Conservation (phyloP, 23 red algal genomes). For the Cyanidiococcus yangmingshanensis region DNA sequence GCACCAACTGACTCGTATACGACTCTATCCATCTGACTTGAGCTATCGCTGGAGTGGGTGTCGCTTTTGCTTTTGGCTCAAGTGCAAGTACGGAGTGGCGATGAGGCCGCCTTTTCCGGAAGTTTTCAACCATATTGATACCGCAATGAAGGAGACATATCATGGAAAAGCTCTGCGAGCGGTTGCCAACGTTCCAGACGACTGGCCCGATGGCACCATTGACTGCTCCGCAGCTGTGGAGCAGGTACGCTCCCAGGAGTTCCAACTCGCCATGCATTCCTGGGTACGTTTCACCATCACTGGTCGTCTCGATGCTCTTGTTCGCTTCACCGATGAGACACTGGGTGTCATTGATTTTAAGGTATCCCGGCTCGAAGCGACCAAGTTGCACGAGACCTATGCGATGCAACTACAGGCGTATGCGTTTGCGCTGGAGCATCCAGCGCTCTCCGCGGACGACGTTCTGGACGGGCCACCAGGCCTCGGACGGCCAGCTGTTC, state of each 20-base stretch:
- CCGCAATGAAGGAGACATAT: background rate
- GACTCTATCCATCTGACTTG: constrained; percentile 2
- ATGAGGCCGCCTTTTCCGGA: constrained; percentile 7
- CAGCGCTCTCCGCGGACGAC: background rate
- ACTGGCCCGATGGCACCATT: background rate
- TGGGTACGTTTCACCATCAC: constrained; percentile 2
- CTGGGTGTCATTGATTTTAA: constrained; percentile 17
- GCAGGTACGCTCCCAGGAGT: background rate
- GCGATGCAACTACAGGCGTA: constrained; percentile 5
- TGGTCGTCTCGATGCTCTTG: background rate
- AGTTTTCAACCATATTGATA: constrained; percentile 9
- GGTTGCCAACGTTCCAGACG: background rate
- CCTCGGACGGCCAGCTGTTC: background rate
- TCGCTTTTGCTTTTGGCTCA: background rate
- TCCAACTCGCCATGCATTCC: background rate
- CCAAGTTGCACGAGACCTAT: background rate
- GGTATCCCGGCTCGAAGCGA: background rate
- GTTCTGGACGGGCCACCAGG: background rate
- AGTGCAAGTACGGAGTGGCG: background rate
- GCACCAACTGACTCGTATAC: background rate
- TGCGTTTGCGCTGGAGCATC: constrained; percentile 2
- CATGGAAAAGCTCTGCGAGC: background rate
- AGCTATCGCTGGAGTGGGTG: background rate
- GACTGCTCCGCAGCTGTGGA: constrained; percentile 10
- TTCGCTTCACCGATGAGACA: background rate